phyloP scores from a whole-genome alignment of 208 protist genomes.

The Leishmania amazonensis region DNA sequence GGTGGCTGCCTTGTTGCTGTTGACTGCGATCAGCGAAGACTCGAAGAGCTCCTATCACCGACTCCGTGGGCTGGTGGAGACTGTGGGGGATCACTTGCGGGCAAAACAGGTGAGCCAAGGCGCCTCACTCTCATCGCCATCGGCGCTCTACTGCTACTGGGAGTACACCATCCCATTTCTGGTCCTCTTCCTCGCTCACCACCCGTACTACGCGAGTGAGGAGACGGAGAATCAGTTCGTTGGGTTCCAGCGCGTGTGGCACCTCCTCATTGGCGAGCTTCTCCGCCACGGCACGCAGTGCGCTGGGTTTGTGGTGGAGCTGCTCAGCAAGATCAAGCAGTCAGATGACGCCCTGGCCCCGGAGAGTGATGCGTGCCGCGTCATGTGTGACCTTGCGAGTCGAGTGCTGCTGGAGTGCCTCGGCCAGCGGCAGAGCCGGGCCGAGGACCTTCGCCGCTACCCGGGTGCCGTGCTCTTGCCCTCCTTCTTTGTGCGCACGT shows the following conservation, averaged over 20 bases:
- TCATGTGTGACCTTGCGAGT: slow-evolving; percentile 77
- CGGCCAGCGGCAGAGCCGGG: slow-evolving; percentile 51
- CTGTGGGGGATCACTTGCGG: slow-evolving; percentile 57
- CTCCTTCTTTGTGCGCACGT: slow-evolving; percentile 57
- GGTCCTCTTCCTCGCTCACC: slow-evolving; percentile 78
- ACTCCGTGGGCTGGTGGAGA: slow-evolving; percentile 46
- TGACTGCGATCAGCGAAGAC: slow-evolving; percentile 73
- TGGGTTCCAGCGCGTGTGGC: slow-evolving; percentile 79
- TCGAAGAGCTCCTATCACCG: slow-evolving; percentile 50
- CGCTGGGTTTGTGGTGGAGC: slow-evolving; percentile 67
- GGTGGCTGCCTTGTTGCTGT: slow-evolving; percentile 64
- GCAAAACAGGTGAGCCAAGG: slow-evolving; percentile 39
- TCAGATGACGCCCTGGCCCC: slow-evolving; percentile 66
- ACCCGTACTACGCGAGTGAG: slow-evolving; percentile 72
- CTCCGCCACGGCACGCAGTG: slow-evolving; percentile 73
- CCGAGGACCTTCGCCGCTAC: slow-evolving; percentile 68
- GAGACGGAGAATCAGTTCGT: slow-evolving; percentile 44
- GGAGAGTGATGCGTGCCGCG: slow-evolving; percentile 41
- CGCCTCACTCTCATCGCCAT: slow-evolving; percentile 45
- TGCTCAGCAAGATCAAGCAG: slow-evolving; percentile 77
- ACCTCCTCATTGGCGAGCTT: slow-evolving; percentile 81
- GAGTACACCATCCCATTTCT: slow-evolving; percentile 86
- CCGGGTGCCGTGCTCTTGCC: slow-evolving; percentile 68
- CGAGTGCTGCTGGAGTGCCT: slow-evolving; percentile 69
- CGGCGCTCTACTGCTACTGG: slow-evolving; percentile 64